Conservation (phyloP, 768 basidiomycete genomes). For the Leucogyrophana mollusca region DNA sequence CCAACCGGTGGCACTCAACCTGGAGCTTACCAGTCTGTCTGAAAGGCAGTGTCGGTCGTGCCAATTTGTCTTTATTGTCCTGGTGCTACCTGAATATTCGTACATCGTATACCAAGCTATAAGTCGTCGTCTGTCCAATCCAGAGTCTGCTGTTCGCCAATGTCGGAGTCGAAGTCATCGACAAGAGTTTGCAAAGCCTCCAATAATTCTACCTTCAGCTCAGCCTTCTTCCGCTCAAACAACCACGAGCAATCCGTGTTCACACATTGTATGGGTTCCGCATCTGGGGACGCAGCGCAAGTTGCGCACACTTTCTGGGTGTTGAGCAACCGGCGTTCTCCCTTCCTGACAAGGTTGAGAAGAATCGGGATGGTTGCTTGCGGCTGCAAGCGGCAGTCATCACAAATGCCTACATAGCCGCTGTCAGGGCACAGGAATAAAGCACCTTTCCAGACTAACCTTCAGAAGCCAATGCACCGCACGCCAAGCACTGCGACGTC, state of each 20-base stretch:
- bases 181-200: conserved; percentile 29
- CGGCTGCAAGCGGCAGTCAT: conserved; percentile 50
- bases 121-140: not conserved
- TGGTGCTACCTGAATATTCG: too few relatives aligned
- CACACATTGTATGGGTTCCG: conserved; percentile 70
- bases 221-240: conserved; percentile 65
- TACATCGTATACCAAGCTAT: not conserved
- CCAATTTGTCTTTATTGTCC: too few relatives aligned
- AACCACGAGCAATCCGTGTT: conserved; percentile 87
- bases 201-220: conserved; percentile 35
- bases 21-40: conserved; percentile 20
- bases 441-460: conserved; percentile 34
- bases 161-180: conserved; percentile 18
- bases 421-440: not conserved
- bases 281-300: conserved; percentile 56
- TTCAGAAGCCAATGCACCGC: conserved; percentile 52
- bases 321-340: conserved; percentile 53
- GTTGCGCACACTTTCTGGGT: conserved; percentile 70
- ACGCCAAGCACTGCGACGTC: conserved; percentile 68
- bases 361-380: conserved; percentile 59
- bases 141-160: not conserved
- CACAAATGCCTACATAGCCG: conserved; percentile 57
- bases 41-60: too few relatives aligned
- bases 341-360: conserved; percentile 48
- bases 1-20: conserved; percentile 14